Conservation (phyloP, 805 yeast species). For the Cyberlindnera lachancei region DNA sequence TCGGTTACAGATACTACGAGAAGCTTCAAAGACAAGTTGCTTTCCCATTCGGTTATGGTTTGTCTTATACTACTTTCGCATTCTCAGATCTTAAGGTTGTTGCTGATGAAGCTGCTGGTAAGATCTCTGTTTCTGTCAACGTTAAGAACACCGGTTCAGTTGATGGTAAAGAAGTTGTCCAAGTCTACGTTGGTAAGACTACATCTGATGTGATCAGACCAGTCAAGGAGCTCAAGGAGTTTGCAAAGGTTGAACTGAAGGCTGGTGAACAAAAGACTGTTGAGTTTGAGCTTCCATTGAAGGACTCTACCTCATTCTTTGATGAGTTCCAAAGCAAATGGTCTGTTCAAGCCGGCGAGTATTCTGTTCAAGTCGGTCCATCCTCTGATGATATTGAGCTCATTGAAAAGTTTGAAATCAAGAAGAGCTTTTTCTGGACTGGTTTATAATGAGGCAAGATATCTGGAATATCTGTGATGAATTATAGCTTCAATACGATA, state of each 20-base stretch:
- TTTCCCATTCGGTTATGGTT: constrained; percentile 58
- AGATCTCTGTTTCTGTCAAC: constrained; percentile 26
- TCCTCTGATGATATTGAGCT: constrained; percentile 25
- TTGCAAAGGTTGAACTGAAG: constrained; percentile 38
- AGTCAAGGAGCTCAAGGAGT: constrained; percentile 52
- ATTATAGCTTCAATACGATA: too few relatives aligned
- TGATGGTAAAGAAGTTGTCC: constrained; percentile 50
- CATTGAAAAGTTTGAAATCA: constrained; percentile 17
- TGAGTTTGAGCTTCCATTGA: constrained; percentile 31
- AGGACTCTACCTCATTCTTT: constrained; percentile 47
- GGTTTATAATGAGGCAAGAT: constrained; percentile 7
- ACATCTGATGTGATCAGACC: constrained; percentile 38
- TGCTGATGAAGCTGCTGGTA: constrained; percentile 21
- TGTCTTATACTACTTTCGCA: constrained; percentile 49
- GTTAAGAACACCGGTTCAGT: constrained; percentile 41
- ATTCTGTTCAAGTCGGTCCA: constrained; percentile 41
- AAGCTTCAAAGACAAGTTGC: constrained; percentile 38
- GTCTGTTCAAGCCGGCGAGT: constrained; percentile 44
- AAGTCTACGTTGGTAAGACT: constrained; percentile 39
- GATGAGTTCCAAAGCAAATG: constrained; percentile 42
- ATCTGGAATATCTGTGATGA: background rate
- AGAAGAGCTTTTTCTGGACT: constrained; percentile 20
- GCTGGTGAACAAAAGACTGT: constrained; percentile 38
- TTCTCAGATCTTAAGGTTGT: constrained; percentile 30
- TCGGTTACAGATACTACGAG: constrained; percentile 58